Evolutionary conservation across 1,284 basidiomycete species (phyloP).

Genomic region (Leccinum griseonigrum): DNA sequence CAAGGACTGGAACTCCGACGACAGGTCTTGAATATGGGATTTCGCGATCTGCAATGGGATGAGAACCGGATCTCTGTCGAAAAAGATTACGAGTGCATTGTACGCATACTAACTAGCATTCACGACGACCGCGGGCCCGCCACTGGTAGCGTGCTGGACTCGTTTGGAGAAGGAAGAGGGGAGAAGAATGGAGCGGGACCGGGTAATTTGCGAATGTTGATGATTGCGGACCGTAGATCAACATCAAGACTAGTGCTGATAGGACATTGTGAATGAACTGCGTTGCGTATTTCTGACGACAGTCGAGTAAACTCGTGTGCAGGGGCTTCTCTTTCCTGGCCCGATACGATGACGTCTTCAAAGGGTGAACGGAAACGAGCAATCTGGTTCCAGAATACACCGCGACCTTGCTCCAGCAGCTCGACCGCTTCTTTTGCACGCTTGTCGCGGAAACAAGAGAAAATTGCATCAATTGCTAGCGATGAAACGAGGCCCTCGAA

Average conservation of each 20-base stretch:
- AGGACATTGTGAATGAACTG: neutral
- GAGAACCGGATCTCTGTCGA: neutral
- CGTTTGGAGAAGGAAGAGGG: neutral
- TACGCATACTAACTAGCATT: neutral
- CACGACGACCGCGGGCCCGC: neutral
- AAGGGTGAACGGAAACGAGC: neutral
- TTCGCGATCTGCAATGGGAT: neutral
- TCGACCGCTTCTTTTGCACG: neutral
- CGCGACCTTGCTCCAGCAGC: too few species aligned
- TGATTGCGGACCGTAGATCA: neutral
- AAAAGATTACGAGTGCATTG: neutral
- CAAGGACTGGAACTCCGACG: neutral
- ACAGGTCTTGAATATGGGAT: neutral
- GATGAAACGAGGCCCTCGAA: neutral
- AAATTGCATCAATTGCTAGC: neutral
- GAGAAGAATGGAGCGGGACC: neutral
- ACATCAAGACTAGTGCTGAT: neutral
- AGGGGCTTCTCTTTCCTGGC: neutral
- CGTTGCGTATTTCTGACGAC: neutral
- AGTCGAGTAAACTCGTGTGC: neutral
- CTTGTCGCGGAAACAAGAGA: neutral
- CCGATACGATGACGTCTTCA: neutral
- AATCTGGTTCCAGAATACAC: neutral
- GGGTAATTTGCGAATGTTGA: neutral
- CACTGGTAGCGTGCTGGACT: neutral